A percentile compares a stretch with the other conserved stretches of the same genome.
These are phyloP conservation scores for Lavandula angustifolia DNA, from an alignment of 257 asterid genomes.

Conservation along the genomic window DNA sequence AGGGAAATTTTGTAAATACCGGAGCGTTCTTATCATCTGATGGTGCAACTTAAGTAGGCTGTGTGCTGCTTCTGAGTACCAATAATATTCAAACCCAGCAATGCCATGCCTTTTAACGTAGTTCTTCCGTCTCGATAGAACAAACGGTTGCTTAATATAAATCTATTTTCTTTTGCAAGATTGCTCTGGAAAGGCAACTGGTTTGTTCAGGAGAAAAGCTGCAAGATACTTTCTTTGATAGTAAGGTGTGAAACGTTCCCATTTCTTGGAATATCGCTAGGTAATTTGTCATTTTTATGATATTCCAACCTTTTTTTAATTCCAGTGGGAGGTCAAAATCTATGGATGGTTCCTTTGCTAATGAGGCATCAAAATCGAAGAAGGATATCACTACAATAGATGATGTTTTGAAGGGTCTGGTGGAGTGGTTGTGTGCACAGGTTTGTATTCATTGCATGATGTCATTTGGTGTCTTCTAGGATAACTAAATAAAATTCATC, in stretches of 20 bases:
- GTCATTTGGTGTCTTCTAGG: constrained; percentile 15
- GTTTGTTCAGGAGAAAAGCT: constrained; percentile 95
- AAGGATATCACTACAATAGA: constrained; percentile 51
- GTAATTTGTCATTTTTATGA: constrained; percentile 22
- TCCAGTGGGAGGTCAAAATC: constrained; percentile 75
- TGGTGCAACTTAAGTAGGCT: constrained; percentile 23
- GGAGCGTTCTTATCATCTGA: background rate
- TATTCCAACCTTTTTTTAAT: constrained; percentile 30
- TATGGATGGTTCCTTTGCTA: constrained; percentile 43
- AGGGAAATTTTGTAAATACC: constrained; percentile 1
- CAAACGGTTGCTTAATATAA: constrained; percentile 25
- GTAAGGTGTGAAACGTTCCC: constrained; percentile 52
- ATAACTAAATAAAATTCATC: constrained; percentile 9
- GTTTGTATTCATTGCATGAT: constrained; percentile 38
- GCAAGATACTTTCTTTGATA: constrained; percentile 80
- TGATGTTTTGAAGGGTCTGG: constrained; percentile 81
- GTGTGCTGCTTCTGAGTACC: constrained; percentile 5
- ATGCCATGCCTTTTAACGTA: background rate
- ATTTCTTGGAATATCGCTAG: constrained; percentile 11
- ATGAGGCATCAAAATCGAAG: constrained; percentile 62
- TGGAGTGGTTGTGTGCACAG: constrained; percentile 91
- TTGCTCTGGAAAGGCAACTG: constrained; percentile 89
- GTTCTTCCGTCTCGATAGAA: constrained; percentile 26
- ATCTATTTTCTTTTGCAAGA: constrained; percentile 47
- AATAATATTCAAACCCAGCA: constrained; percentile 11